phyloP scores from a whole-genome alignment of 495 filamentous ascomycete genomes.

The Penicillium waksmanii region DNA sequence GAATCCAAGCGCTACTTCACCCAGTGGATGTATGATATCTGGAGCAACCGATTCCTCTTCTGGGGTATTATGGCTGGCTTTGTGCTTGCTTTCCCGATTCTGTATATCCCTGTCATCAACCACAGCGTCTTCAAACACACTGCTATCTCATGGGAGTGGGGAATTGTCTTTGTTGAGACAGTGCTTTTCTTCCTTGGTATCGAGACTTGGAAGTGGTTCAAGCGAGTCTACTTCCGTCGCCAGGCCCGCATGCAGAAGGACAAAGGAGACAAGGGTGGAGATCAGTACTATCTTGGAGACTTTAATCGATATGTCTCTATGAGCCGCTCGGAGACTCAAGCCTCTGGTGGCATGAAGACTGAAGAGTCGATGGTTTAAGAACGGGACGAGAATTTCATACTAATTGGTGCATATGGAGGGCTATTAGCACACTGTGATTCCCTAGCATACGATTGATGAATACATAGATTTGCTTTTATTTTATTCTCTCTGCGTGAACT shows the following conservation, averaged over 20 bases:
- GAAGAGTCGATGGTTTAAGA: slow-evolving; percentile 39
- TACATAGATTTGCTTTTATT: not conserved
- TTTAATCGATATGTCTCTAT: slow-evolving; percentile 45
- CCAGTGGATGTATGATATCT: slow-evolving; percentile 64
- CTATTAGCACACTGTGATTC: not conserved
- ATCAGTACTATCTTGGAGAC: slow-evolving; percentile 27
- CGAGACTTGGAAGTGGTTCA: slow-evolving; percentile 70
- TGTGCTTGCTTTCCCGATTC: slow-evolving; percentile 69
- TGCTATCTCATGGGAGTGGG: slow-evolving; percentile 77
- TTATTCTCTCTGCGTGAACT: not conserved
- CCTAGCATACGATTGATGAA: not conserved
- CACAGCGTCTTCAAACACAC: slow-evolving; percentile 69
- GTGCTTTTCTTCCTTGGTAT: slow-evolving; percentile 65
- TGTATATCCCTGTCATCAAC: slow-evolving; percentile 76
- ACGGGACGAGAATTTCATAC: not conserved
- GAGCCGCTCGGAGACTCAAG: slow-evolving; percentile 43
- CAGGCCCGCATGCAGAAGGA: slow-evolving; percentile 26
- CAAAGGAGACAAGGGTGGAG: slow-evolving; percentile 18
- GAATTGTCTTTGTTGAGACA: slow-evolving; percentile 61
- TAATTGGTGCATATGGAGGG: not conserved
- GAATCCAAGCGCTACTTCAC: slow-evolving; percentile 54
- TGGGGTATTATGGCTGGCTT: slow-evolving; percentile 69
- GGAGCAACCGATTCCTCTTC: slow-evolving; percentile 75
- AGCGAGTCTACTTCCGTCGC: slow-evolving; percentile 56
- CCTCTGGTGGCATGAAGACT: slow-evolving; percentile 34